Conservation (phyloP, 352 stramenopile genomes). For the Phytophthora nicotianae region DNA sequence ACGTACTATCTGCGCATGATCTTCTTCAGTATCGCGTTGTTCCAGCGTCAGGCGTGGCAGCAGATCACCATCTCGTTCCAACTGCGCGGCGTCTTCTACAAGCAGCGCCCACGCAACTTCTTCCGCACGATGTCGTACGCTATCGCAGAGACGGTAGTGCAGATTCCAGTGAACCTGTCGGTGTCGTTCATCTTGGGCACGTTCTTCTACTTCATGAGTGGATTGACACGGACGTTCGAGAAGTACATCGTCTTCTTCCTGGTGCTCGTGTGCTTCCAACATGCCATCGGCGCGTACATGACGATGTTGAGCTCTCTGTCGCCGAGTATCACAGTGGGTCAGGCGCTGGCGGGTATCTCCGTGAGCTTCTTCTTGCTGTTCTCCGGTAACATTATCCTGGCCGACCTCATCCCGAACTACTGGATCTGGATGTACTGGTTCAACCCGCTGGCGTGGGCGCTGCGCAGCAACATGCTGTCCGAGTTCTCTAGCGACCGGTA, state of each 20-base stretch:
- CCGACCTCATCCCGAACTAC: conserved; percentile 67
- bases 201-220: conserved; percentile 91
- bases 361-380: conserved; percentile 75
- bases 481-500: conserved; percentile 53
- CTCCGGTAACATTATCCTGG: conserved; percentile 75
- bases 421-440: conserved; percentile 87
- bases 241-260: conserved; percentile 83
- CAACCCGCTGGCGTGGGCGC: conserved; percentile 62
- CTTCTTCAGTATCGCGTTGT: conserved; percentile 70
- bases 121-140: conserved; percentile 86
- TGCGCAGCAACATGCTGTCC: conserved; percentile 61
- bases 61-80: conserved; percentile 73
- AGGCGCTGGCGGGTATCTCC: conserved; percentile 51
- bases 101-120: conserved; percentile 89
- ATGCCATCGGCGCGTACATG: conserved; percentile 71
- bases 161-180: conserved; percentile 68
- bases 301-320: conserved; percentile 59
- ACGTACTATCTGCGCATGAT: conserved; percentile 77
- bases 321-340: conserved; percentile 58
- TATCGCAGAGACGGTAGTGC: conserved; percentile 64
- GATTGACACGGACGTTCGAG: conserved; percentile 56
- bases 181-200: conserved; percentile 68
- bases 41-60: conserved; percentile 77
- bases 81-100: conserved; percentile 90
- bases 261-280: conserved; percentile 79